Evolutionary conservation across 805 yeast species (phyloP), one percentile per base, ranked within the genome.

Genomic region (Blastobotrys americana): DNA sequence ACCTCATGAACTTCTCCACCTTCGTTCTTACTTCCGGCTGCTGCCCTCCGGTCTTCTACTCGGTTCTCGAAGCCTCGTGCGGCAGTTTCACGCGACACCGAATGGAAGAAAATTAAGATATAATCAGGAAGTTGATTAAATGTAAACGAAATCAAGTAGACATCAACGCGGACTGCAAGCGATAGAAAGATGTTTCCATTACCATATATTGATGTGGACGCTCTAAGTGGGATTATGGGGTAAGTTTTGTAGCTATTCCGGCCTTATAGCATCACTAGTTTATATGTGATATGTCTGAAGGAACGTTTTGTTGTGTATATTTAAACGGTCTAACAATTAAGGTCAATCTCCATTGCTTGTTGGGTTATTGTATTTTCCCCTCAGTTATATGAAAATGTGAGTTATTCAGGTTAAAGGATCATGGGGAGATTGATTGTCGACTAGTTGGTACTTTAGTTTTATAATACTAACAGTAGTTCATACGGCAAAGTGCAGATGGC

Each of bases 281-380:
- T n/a, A n/a, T n/a, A n/a, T n/a, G n/a, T n/a, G n/a, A n/a, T n/a
- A n/a, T n/a, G n/a, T n/a, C n/a, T n/a, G n/a, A n/a, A n/a, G n/a
- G n/a, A n/a, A n/a, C n/a, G n/a, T n/a, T n/a, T n/a, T n/a, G n/a
- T n/a, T n/a, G n/a, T n/a, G n/a, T n/a, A n/a, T n/a, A n/a, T n/a
- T n/a, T 34, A 17, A 21, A 33, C 42, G 13, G 23, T 46, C 17
- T 3, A 18, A 39, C 31, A 42, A 37, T 35, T 43, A 22, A 54
- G 84, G 21, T 86, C 95, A 9, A 87, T 93, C 28, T 90, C 97
- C 16, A 77, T 90, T 39, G 95, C 97, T 13, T 93, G 97, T 63
- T 90, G 98, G 98, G 82, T 93, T 48, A 89, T 93, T 40, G 98
- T 90, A 15, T 90, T 93, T 70, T 94, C 95, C 33, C 97, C 97